These are phyloP conservation scores for Pseudocercospora pini-densiflorae DNA, from an alignment of 2,329 filamentous ascomycete species.

Conservation along the genomic window DNA sequence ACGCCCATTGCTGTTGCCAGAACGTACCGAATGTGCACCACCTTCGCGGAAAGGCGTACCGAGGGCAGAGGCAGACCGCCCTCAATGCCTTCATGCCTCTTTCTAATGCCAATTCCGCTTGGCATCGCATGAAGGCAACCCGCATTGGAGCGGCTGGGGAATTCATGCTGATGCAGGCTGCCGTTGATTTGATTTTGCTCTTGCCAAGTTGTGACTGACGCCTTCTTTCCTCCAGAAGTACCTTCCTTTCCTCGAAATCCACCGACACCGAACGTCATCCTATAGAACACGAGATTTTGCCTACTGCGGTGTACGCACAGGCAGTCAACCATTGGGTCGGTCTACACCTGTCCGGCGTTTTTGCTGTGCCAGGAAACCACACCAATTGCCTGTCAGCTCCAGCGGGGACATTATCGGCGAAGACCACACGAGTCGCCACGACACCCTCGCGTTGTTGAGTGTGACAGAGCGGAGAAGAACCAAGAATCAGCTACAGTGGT, in stretches of 20 bases:
- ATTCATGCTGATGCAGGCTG: conserved; percentile 28
- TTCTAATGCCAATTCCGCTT: conserved; percentile 12
- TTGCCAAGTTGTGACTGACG: conserved; percentile 20
- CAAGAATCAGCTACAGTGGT: conserved; percentile 6
- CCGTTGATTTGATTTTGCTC: conserved; percentile 31
- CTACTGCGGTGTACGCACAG: conserved; percentile 26
- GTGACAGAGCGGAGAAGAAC: conserved; percentile 25
- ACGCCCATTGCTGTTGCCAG: conserved; percentile 6
- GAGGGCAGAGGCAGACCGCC: conserved; percentile 11
- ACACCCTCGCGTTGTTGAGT: conserved; percentile 23
- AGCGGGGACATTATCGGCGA: neutral
- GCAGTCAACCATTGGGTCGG: conserved; percentile 22
- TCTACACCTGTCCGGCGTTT: conserved; percentile 21
- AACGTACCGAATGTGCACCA: neutral
- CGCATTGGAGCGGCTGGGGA: conserved; percentile 9
- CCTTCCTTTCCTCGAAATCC: conserved; percentile 22
- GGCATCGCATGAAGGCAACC: conserved; percentile 20
- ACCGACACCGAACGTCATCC: conserved; percentile 24
- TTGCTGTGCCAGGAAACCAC: conserved; percentile 25
- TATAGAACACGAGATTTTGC: conserved; percentile 23
- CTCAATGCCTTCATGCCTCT: conserved; percentile 21
- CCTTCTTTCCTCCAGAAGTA: conserved; percentile 16
- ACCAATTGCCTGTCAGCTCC: neutral
- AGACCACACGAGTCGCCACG: conserved; percentile 18
- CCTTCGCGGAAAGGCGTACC: conserved; percentile 16